A percentile compares a stretch with the other conserved stretches of the same genome.
phyloP scores from a whole-genome alignment of 306 rosid species.

The Malus domestica region ASM211411v1 NC_041789.1:16496001-16496500 shows the following conservation, averaged over 20 bases:
- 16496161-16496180: neutral
- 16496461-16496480: conserved; percentile 29
- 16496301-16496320: neutral
- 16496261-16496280: neutral
- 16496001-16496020: neutral
- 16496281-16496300: neutral
- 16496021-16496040: neutral
- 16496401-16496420: conserved; percentile 4
- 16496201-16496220: neutral
- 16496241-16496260: neutral
- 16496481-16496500: conserved; percentile 42
- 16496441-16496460: conserved; percentile 39
- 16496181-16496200: neutral
- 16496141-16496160: neutral
- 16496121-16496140: neutral
- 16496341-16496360: neutral
- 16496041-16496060: neutral
- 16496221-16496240: neutral
- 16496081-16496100: neutral
- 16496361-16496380: neutral
- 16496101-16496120: neutral
- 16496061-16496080: neutral
- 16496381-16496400: neutral
- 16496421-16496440: neutral
- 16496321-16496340: neutral